A percentile compares a stretch with the other conserved stretches of the same genome.
phyloP scores from a whole-genome alignment of 2,329 filamentous ascomycete species.

The Penicillium palitans region DNA sequence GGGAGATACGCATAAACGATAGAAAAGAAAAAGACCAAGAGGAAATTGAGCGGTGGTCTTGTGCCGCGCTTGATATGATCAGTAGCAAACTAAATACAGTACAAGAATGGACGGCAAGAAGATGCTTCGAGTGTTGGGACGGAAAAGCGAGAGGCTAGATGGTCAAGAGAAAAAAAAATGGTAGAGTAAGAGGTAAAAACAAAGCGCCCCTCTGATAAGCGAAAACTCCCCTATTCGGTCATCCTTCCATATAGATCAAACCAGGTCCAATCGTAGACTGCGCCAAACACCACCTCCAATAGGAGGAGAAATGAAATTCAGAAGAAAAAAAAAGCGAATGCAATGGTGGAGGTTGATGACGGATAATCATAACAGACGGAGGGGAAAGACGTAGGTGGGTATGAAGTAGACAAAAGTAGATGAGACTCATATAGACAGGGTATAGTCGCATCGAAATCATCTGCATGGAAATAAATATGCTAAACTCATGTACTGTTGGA shows the following conservation, averaged over 20 bases:
- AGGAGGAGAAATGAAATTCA: constrained; percentile 2
- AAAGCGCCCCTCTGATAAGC: constrained; percentile 18
- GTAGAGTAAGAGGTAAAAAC: constrained; percentile 14
- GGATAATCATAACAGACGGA: constrained; percentile 1
- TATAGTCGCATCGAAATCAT: constrained; percentile 30
- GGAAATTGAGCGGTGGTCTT: constrained; percentile 7
- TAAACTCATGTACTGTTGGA: constrained; percentile 51
- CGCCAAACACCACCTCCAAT: constrained; percentile 23
- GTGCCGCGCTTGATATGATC: constrained; percentile 10
- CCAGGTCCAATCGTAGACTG: constrained; percentile 19
- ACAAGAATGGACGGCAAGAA: constrained; percentile 25
- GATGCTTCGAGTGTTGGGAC: constrained; percentile 4
- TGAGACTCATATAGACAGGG: constrained; percentile 30
- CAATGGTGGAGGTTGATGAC: constrained; percentile 8
- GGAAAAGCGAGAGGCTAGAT: constrained; percentile 23
- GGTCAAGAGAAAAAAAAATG: constrained; percentile 12
- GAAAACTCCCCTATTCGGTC: constrained; percentile 26
- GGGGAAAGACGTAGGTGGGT: constrained; percentile 19
- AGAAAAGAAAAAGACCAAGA: not conserved
- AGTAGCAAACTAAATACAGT: constrained; percentile 35
- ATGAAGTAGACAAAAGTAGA: constrained; percentile 21
- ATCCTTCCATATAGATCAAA: constrained; percentile 22
- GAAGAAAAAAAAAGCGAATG: constrained; percentile 21
- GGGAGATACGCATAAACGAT: not conserved
- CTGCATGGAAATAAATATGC: constrained; percentile 30